A percentile compares a stretch with the other conserved stretches of the same genome.
Evolutionary conservation across 2,329 filamentous ascomycete species (phyloP).

Genomic region (Sphaerulina musiva): DNA sequence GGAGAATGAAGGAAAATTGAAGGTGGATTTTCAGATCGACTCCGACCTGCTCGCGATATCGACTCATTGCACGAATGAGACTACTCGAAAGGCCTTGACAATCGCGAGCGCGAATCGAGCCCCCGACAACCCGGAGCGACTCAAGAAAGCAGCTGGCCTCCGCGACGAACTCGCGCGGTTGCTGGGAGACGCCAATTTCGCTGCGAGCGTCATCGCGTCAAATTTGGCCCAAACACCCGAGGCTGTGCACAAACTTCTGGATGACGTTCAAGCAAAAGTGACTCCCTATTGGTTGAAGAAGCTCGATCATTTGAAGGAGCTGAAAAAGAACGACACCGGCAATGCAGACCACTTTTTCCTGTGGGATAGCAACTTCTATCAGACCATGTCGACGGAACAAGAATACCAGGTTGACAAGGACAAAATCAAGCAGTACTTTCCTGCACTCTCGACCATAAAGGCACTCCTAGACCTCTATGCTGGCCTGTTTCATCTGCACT

Average conservation of each 20-base stretch:
- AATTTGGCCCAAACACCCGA: conserved; percentile 74
- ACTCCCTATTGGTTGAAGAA: background rate
- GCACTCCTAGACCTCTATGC: conserved; percentile 13
- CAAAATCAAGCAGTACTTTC: conserved; percentile 44
- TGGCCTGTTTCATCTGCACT: conserved; percentile 11
- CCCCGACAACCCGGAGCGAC: conserved; percentile 62
- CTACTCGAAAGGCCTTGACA: conserved; percentile 60
- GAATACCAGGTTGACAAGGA: conserved; percentile 76
- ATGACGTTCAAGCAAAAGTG: background rate
- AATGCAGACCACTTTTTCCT: background rate
- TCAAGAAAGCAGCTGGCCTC: conserved; percentile 64
- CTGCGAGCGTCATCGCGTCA: conserved; percentile 65
- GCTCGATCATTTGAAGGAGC: background rate
- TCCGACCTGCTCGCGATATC: conserved; percentile 63
- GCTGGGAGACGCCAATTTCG: conserved; percentile 67
- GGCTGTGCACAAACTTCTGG: conserved; percentile 62
- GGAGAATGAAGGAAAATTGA: conserved; percentile 59
- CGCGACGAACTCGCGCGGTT: conserved; percentile 72
- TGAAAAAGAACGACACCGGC: conserved; percentile 2
- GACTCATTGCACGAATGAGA: conserved; percentile 63
- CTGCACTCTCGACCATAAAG: conserved; percentile 1
- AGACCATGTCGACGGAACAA: conserved; percentile 61
- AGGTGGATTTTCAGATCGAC: background rate
- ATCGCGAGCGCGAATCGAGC: conserved; percentile 71
- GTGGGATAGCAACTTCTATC: conserved; percentile 2